Evolutionary conservation across 2,329 filamentous ascomycete genomes (phyloP), one percentile per base, ranked within the genome.

Genomic region (Plectosphaerella sp.): DNA sequence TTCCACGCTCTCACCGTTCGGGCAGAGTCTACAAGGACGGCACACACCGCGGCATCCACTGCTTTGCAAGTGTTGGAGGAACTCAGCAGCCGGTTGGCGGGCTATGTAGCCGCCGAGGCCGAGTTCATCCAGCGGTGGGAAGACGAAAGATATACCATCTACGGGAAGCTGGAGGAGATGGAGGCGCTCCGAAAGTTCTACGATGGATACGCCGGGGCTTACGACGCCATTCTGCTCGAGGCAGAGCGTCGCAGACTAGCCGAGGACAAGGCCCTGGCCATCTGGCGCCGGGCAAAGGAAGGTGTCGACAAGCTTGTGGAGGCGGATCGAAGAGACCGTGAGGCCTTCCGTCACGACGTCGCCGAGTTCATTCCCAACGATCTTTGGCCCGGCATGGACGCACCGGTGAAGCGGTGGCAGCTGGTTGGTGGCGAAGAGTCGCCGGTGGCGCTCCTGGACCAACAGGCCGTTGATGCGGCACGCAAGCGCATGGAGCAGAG

Each of bases 301-400:
- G 87, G 86, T 59, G 78, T 97, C 9, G 85, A 92, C 54, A 84
- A 83, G 63, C 74, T 97, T 10, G 83, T 88, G 55, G 81, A 89
- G 12, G 76, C 83, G 12, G 94, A 99, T 66, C 74, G 82, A 52
- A 76, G 76, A 41, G 84, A 91, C 56, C 79, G 94, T 37, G 88
- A 95, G 57, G 74, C 80, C 1, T 97, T 99, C 67, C 81, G 88
- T 35, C 77, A 86, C 25, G 88, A 96, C 43, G 86, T 94, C 12
- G 92, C 91, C 8, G 90, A 95, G 57, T 96, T 85, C 64, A 71
- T 99, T 11, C 94, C 94, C 0, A 86, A 87, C 0, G 91, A 97
- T 66, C 82, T 97, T 20, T 97, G 91, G 91, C 86, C 85, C 0
- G 88, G 87, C 1, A 80, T 94, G 67, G 81, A 80, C 57, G 78